Conservation (phyloP, 495 filamentous ascomycete species). For the Chlorociboria aeruginascens region DNA sequence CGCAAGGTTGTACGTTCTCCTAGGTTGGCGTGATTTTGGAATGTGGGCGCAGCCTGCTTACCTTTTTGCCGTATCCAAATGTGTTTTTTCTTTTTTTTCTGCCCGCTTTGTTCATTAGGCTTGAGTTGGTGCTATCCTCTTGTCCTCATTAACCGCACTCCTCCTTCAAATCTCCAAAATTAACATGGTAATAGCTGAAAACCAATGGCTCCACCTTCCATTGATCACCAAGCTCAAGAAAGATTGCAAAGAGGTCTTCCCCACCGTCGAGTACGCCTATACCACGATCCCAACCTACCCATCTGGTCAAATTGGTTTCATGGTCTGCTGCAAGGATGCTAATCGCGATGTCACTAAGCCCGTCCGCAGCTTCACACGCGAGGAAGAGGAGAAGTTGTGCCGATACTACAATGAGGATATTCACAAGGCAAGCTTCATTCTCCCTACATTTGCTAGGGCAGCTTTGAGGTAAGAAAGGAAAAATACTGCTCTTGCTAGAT, state of each 20-base stretch:
- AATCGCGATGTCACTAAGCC: slow-evolving; percentile 72
- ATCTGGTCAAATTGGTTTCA: slow-evolving; percentile 98
- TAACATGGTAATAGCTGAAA: slow-evolving; percentile 57
- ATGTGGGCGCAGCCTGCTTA: background rate
- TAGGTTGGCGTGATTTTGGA: slow-evolving; percentile 23
- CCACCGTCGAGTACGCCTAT: slow-evolving; percentile 94
- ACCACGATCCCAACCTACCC: slow-evolving; percentile 99
- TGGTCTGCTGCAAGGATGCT: slow-evolving; percentile 96
- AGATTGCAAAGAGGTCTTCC: slow-evolving; percentile 94
- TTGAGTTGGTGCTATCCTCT: slow-evolving; percentile 3
- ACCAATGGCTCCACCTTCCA: slow-evolving; percentile 94
- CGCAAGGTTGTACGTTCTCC: slow-evolving; percentile 98
- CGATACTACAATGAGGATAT: slow-evolving; percentile 93
- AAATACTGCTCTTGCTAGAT: no score
- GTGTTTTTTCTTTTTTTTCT: background rate
- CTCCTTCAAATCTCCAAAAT: slow-evolving; percentile 21
- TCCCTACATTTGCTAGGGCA: slow-evolving; percentile 84
- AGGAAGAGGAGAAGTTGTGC: slow-evolving; percentile 88
- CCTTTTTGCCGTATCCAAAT: slow-evolving; percentile 7
- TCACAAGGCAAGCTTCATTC: slow-evolving; percentile 84
- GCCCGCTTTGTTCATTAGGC: background rate
- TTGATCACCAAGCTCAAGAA: slow-evolving; percentile 89
- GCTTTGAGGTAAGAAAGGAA: slow-evolving; percentile 41
- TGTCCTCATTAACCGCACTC: background rate
- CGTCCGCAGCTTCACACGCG: slow-evolving; percentile 59